These are phyloP conservation scores for Xylariaceae sp. DNA, from an alignment of 2,329 filamentous ascomycete species.

Conservation along the genomic window DNA sequence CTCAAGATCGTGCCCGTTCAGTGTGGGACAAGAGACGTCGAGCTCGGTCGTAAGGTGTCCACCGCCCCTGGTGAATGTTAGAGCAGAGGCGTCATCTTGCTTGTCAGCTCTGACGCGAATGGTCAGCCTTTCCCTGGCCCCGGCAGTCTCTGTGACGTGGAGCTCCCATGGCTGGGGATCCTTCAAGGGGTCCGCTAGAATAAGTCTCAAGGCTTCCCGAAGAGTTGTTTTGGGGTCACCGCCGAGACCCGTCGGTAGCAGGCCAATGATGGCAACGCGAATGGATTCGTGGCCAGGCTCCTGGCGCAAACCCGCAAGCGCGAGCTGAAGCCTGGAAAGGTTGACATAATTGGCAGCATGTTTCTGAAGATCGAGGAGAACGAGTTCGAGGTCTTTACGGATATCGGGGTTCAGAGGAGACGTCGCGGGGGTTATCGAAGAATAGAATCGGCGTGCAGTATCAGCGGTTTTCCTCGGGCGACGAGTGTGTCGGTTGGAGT, in stretches of 20 bases:
- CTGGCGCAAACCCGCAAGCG: conserved; percentile 62
- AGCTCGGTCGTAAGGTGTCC: conserved; percentile 55
- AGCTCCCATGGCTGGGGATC: conserved; percentile 65
- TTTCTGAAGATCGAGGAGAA: conserved; percentile 59
- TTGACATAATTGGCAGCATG: conserved; percentile 62
- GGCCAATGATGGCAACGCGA: conserved; percentile 56
- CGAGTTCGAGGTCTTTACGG: conserved; percentile 55
- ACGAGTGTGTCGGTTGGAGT: conserved; percentile 13
- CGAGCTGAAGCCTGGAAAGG: conserved; percentile 69
- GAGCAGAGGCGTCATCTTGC: conserved; percentile 38
- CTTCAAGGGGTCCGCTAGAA: conserved; percentile 68
- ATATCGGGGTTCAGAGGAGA: conserved; percentile 19
- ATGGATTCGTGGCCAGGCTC: conserved; percentile 55
- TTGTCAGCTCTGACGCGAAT: conserved; percentile 51
- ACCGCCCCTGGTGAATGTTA: conserved; percentile 32
- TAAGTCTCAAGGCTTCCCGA: conserved; percentile 63
- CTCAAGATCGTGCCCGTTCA: conserved; percentile 63
- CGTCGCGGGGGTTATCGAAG: conserved; percentile 18
- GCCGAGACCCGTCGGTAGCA: conserved; percentile 33
- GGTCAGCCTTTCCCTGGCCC: conserved; percentile 57
- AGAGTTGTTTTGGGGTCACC: conserved; percentile 47
- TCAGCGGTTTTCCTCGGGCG: conserved; percentile 22
- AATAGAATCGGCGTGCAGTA: conserved; percentile 21
- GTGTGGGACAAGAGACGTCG: conserved; percentile 58
- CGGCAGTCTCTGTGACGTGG: conserved; percentile 49